A percentile compares a stretch with the other conserved stretches of the same genome.
These are phyloP conservation scores for Lactuca sativa DNA, from an alignment of 129 eudicot species.

Conservation along the genomic window DNA sequence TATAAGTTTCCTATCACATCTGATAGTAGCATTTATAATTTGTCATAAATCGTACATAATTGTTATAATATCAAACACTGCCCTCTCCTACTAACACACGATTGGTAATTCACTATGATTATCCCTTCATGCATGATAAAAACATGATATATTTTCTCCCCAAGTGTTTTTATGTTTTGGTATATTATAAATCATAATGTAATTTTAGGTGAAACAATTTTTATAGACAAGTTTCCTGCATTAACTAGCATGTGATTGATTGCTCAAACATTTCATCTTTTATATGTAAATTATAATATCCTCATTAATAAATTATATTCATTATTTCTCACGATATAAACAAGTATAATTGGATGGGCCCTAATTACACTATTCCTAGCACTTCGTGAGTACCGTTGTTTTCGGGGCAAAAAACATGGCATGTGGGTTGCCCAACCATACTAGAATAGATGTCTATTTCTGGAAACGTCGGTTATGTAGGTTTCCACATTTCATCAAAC, in stretches of 20 bases:
- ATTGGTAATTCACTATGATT: background rate
- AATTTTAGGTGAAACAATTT: background rate
- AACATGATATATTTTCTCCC: background rate
- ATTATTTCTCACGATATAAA: no score
- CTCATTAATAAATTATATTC: background rate
- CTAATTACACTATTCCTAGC: conserved; percentile 10
- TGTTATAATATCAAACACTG: no score
- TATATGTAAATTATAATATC: no score
- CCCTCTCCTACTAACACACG: background rate
- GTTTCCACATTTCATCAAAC: conserved; percentile 17
- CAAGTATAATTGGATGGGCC: background rate
- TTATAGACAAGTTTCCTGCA: background rate
- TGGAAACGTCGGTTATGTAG: conserved; percentile 13
- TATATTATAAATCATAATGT: no score
- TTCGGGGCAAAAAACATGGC: conserved; percentile 30
- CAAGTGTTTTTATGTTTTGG: background rate
- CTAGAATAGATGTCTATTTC: conserved; percentile 20
- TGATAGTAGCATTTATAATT: no score
- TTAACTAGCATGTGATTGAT: no score
- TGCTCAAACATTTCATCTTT: background rate
- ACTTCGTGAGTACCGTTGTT: conserved; percentile 18
- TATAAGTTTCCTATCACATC: no score
- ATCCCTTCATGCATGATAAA: no score
- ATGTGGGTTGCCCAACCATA: conserved; percentile 26
- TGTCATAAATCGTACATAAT: no score